A percentile compares a stretch with the other conserved stretches of the same genome.
phyloP scores from a whole-genome alignment of 139 green algal genomes.

The Chlamydomonas incerta region DNA sequence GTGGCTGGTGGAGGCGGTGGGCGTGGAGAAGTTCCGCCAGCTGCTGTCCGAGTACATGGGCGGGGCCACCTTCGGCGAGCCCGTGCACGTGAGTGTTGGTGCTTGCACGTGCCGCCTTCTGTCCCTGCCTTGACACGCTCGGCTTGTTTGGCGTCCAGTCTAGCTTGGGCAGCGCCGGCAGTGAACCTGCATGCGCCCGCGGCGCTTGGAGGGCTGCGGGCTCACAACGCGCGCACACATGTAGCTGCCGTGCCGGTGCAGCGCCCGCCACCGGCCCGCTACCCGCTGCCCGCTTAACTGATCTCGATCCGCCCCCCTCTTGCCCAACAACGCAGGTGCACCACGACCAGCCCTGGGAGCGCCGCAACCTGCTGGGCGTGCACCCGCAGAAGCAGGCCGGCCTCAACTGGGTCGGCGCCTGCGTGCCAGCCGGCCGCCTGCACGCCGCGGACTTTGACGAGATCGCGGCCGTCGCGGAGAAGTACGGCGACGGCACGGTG shows the following conservation, averaged over 20 bases:
- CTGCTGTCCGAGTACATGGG: constrained; percentile 81
- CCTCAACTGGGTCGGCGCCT: constrained; percentile 74
- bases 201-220: too few species aligned
- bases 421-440: constrained; percentile 90
- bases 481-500: constrained; percentile 90
- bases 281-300: too few species aligned
- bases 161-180: too few species aligned
- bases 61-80: constrained; percentile 47
- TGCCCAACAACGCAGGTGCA: constrained; percentile 52
- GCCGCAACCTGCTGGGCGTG: constrained; percentile 90
- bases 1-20: constrained; percentile 93
- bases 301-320: too few species aligned
- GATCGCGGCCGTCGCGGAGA: constrained; percentile 83
- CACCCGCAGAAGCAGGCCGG: constrained; percentile 93
- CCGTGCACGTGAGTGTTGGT: constrained; percentile 61
- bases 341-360: constrained; percentile 74
- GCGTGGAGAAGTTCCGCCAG: constrained; percentile 80
- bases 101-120: too few species aligned
- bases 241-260: too few species aligned
- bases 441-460: constrained; percentile 80
- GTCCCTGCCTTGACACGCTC: too few species aligned
- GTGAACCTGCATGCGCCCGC: too few species aligned
- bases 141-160: too few species aligned
- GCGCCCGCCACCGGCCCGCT: too few species aligned
- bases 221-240: too few species aligned